Evolutionary conservation across 176 grass and related monocot genomes (phyloP).

Genomic region (Hsuehochloa calcarea): DNA sequence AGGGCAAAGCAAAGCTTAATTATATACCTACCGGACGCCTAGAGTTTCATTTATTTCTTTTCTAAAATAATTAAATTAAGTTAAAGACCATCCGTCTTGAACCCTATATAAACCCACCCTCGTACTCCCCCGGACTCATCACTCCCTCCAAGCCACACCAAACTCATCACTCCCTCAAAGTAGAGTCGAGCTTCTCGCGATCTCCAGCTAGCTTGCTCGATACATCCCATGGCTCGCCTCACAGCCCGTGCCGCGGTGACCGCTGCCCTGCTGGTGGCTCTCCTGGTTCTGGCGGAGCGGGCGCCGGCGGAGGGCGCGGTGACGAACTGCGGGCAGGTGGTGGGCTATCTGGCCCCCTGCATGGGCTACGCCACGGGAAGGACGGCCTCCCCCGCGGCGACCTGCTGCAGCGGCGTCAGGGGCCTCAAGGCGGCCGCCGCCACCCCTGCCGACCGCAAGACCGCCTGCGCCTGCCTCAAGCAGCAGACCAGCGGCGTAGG

Average conservation of each 20-base stretch:
- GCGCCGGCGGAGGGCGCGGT: not conserved
- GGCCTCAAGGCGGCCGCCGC: conserved; percentile 16
- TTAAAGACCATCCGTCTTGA: no score
- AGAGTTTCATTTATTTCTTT: no score
- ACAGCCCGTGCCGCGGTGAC: not conserved
- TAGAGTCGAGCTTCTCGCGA: no score
- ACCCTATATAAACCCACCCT: no score
- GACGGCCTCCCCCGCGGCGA: accelerated
- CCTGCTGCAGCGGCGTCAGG: conserved; percentile 41
- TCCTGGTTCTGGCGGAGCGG: not conserved
- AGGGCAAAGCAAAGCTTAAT: no score
- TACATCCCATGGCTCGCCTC: no score
- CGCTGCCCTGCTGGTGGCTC: conserved; percentile 6
- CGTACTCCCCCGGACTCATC: no score
- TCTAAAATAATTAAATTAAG: no score
- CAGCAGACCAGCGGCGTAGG: not conserved
- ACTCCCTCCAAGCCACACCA: no score
- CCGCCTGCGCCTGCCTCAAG: conserved; percentile 50
- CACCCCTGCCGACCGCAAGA: conserved; percentile 13
- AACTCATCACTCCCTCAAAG: no score
- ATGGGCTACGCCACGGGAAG: conserved; percentile 29
- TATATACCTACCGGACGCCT: no score
- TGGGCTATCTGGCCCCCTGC: not conserved
- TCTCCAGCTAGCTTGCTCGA: no score
- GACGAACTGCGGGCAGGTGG: conserved; percentile 30